These are phyloP conservation scores for Miscanthus lutarioriparius DNA, from an alignment of 176 grass and related monocot species.

Conservation along the genomic window DNA sequence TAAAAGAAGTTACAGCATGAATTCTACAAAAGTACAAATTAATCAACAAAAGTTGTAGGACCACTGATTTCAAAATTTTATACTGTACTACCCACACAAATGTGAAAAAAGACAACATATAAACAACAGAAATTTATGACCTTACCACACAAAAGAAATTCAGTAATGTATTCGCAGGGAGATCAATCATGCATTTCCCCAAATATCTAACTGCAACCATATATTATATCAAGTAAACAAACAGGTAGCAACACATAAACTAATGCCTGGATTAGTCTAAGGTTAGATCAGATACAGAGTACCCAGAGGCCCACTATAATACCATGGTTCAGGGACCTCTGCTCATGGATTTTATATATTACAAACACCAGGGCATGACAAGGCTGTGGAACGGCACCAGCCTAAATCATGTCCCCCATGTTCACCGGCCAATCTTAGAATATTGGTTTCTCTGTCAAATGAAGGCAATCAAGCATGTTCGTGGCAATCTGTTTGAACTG, in stretches of 20 bases:
- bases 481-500: background rate
- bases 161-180: no score
- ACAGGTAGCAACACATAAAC: background rate
- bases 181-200: no score
- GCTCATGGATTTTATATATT: slow-evolving; percentile 24
- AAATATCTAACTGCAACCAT: slow-evolving; percentile 31
- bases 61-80: no score
- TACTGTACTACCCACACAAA: no score
- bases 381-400: slow-evolving; percentile 23
- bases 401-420: slow-evolving; percentile 58
- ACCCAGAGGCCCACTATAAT: background rate
- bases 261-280: background rate
- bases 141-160: no score
- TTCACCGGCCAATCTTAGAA: slow-evolving; percentile 40
- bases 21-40: no score
- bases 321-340: slow-evolving; percentile 23
- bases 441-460: slow-evolving; percentile 32
- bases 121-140: no score
- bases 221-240: background rate
- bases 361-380: slow-evolving; percentile 26
- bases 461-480: slow-evolving; percentile 42
- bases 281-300: slow-evolving; percentile 15
- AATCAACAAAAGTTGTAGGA: no score
- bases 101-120: no score
- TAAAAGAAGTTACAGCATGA: no score